Evolutionary conservation across 202 grass and related monocot species (phyloP).

Genomic region (Hordeum pubiflorum): DNA sequence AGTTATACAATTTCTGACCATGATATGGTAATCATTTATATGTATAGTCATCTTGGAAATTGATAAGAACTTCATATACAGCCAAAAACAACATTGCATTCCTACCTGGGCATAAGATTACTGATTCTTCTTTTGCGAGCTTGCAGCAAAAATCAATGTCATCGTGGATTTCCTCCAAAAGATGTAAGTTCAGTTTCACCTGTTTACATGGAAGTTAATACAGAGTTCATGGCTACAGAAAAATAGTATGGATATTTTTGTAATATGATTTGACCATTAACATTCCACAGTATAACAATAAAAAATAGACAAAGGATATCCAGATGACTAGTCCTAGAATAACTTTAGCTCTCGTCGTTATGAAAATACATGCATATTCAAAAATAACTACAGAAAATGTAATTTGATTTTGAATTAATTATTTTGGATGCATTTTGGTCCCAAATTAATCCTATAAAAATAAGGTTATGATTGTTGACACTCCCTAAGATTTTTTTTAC

Average conservation of each 20-base stretch:
- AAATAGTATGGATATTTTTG: not conserved
- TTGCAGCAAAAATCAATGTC: constrained; percentile 79
- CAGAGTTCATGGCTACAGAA: not conserved
- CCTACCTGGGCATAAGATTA: constrained; percentile 69
- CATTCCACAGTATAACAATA: not conserved
- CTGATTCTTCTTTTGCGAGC: constrained; percentile 67
- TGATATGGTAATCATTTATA: not conserved
- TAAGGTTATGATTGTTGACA: not conserved
- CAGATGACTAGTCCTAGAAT: not conserved
- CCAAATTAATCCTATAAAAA: not conserved
- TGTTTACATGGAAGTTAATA: constrained; percentile 16
- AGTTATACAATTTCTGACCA: not conserved
- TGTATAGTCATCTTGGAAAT: not conserved
- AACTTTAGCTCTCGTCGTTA: not conserved
- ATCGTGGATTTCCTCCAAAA: constrained; percentile 54
- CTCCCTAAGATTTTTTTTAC: too few relatives aligned
- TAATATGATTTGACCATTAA: not conserved
- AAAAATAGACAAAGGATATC: not conserved
- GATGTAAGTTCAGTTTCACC: constrained; percentile 60
- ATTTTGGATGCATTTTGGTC: not conserved
- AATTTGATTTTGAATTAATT: not conserved
- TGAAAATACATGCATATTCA: not conserved
- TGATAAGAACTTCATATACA: not conserved
- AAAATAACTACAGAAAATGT: not conserved
- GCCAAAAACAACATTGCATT: not conserved